Base-by-base conservation (phyloP, 75 land plant genomes). In the Selaginella moellendorffii region DNA sequence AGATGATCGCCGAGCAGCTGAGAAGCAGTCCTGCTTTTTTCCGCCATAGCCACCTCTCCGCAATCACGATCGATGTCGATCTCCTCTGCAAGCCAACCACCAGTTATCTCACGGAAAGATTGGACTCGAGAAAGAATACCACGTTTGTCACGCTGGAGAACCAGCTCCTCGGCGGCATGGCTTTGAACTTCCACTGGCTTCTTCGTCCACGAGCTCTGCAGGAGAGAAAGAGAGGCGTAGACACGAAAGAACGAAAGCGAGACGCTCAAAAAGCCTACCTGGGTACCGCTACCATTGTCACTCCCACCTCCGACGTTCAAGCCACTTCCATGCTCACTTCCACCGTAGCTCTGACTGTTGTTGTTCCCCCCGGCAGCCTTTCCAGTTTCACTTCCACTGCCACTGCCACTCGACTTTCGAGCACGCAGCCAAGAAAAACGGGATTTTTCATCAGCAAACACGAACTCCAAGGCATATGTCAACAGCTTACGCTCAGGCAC, bases 371-470 rank as follows among this genome's bases (percentile, higher is more conserved):
- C 67, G 53, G 68, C 46, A 36, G 5, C 84, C 65, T 31, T 67
- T 22, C 28, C 54, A 20, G 27, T 27, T 52, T 20, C 30, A 65
- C 67, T 51, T n/a, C 51, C 62, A 72, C 95, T 85, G 0, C 88
- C 87, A 76, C 88, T 87, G 1, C 80, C 85, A 74, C 93, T 87
- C 25, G 97, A 90, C 97, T 90, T 78, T n/a, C n/a, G n/a, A n/a
- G n/a, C n/a, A n/a, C n/a, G 46, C 10, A 14, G 46, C 5, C 46
- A 36, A 36, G 46, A 36, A 36, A n/a, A 36, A 36, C 46, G 46
- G 10, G 14, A 36, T 14, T 5, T 36, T 36, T 36, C 46, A 56
- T 8, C 5, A 5, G 24, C 19, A 19, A 56, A 56, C 59, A 56
- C 25, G n/a, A 19, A 56, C 2, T 8, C n/a, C n/a, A n/a, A n/a